Evolutionary conservation across 2,329 filamentous ascomycete species (phyloP).

Genomic region (Pseudomassariella vexata): DNA sequence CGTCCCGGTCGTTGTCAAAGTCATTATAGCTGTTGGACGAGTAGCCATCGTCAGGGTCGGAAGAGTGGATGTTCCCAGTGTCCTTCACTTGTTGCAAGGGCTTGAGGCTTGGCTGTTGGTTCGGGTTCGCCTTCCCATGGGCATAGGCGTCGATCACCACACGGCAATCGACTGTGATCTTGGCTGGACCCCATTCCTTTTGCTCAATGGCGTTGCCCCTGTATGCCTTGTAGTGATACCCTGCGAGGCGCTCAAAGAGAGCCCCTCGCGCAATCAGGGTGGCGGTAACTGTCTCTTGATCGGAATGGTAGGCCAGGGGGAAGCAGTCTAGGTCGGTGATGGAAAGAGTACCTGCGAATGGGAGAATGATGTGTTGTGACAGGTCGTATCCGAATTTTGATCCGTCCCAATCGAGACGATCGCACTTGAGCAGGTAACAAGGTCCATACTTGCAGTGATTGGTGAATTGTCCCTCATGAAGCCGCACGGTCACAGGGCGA

Average conservation of each 20-base stretch:
- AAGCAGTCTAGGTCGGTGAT: conserved; percentile 75
- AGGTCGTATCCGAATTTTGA: conserved; percentile 32
- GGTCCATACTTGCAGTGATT: too few species aligned
- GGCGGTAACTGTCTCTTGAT: conserved; percentile 57
- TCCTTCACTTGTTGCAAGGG: too few species aligned
- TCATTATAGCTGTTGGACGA: too few species aligned
- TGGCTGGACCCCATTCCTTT: conserved; percentile 67
- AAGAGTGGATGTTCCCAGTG: too few species aligned
- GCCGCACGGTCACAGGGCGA: too few species aligned
- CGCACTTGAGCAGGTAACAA: conserved; percentile 32
- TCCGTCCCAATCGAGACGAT: conserved; percentile 45
- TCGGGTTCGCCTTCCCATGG: conserved; percentile 79
- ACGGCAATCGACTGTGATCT: conserved; percentile 79
- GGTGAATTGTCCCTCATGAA: too few species aligned
- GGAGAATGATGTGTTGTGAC: not conserved
- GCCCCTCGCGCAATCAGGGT: conserved; percentile 75
- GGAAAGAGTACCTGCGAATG: not conserved
- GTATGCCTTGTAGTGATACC: conserved; percentile 77
- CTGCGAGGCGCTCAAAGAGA: conserved; percentile 75
- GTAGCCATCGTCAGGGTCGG: too few species aligned
- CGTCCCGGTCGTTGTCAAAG: conserved; percentile 43
- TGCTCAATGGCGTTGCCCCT: conserved; percentile 83
- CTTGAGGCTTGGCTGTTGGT: too few species aligned
- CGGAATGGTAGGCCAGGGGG: conserved; percentile 74
- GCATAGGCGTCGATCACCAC: conserved; percentile 83